These are phyloP conservation scores for Cystobasidiopsis lactophilus DNA, from an alignment of 768 basidiomycete genomes.

Conservation along the genomic window DNA sequence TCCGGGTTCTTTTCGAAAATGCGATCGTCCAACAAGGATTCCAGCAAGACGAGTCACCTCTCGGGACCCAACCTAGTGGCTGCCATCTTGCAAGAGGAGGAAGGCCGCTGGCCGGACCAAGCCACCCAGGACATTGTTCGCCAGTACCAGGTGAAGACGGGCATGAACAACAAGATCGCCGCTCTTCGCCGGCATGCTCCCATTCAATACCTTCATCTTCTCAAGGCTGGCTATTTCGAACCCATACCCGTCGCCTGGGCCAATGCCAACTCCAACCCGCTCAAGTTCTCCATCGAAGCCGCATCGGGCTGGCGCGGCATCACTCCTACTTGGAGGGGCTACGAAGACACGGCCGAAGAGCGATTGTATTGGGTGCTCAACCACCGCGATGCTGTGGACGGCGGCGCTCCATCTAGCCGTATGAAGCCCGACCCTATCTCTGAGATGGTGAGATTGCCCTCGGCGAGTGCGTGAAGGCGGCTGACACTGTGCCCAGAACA, in stretches of 20 bases:
- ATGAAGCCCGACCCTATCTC: constrained; percentile 12
- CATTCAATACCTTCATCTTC: constrained; percentile 13
- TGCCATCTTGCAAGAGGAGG: constrained; percentile 10
- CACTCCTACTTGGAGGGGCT: constrained; percentile 15
- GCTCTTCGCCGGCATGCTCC: constrained; percentile 5
- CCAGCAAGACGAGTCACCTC: background rate
- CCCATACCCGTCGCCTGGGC: constrained; percentile 16
- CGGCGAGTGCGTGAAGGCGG: too few relatives aligned
- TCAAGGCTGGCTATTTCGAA: constrained; percentile 15
- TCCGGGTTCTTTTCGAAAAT: background rate
- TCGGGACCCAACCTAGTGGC: constrained; percentile 1
- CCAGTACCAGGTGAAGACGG: constrained; percentile 12
- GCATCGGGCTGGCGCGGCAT: constrained; percentile 12
- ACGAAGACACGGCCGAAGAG: constrained; percentile 16
- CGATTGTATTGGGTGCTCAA: constrained; percentile 16
- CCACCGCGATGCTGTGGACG: constrained; percentile 8
- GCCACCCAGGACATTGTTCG: constrained; percentile 8
- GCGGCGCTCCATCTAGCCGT: background rate
- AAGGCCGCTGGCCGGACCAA: constrained; percentile 11
- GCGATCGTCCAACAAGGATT: background rate
- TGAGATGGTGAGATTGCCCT: too few relatives aligned
- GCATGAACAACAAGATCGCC: constrained; percentile 13
- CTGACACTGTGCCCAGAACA: too few relatives aligned
- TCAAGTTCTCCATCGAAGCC: constrained; percentile 13
- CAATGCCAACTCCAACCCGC: constrained; percentile 9